Conservation (phyloP, 1,139 yeast species). For the Geotrichum siamense region DNA sequence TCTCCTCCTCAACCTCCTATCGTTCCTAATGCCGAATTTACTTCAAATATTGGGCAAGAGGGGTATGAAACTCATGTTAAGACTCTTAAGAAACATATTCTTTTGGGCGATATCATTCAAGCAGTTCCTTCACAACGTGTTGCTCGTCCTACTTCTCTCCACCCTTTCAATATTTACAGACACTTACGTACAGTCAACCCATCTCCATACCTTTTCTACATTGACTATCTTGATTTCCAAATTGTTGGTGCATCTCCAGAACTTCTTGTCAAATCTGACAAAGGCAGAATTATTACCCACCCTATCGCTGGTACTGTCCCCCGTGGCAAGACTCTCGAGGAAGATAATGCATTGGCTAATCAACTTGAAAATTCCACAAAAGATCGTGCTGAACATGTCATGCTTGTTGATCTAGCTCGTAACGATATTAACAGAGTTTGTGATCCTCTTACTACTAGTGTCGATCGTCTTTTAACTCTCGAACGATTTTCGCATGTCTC, state of each 20-base stretch:
- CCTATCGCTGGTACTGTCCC: conserved; percentile 96
- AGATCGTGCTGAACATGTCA: conserved; percentile 95
- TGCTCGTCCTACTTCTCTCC: conserved; percentile 87
- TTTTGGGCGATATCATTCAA: conserved; percentile 89
- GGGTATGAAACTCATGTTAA: conserved; percentile 84
- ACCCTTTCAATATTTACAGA: conserved; percentile 92
- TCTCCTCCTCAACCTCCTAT: conserved; percentile 70
- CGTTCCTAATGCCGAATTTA: conserved; percentile 46
- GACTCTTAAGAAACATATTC: conserved; percentile 68
- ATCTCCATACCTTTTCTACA: conserved; percentile 89
- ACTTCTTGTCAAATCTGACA: conserved; percentile 75
- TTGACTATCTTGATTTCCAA: conserved; percentile 86
- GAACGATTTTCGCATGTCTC: conserved; percentile 96
- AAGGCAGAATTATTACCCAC: conserved; percentile 77
- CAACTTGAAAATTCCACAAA: conserved; percentile 70
- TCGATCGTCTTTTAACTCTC: conserved; percentile 79
- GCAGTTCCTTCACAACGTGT: conserved; percentile 97
- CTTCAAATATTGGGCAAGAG: conserved; percentile 84
- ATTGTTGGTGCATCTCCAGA: conserved; percentile 98
- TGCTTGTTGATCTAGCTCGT: conserved; percentile 95
- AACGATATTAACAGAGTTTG: conserved; percentile 94
- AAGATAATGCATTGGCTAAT: conserved; percentile 77
- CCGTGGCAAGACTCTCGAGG: conserved; percentile 85
- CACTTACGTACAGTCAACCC: conserved; percentile 95
- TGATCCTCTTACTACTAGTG: conserved; percentile 73